phyloP scores from a whole-genome alignment of 2,329 filamentous ascomycete genomes.

The Colletotrichum abscissum region DNA sequence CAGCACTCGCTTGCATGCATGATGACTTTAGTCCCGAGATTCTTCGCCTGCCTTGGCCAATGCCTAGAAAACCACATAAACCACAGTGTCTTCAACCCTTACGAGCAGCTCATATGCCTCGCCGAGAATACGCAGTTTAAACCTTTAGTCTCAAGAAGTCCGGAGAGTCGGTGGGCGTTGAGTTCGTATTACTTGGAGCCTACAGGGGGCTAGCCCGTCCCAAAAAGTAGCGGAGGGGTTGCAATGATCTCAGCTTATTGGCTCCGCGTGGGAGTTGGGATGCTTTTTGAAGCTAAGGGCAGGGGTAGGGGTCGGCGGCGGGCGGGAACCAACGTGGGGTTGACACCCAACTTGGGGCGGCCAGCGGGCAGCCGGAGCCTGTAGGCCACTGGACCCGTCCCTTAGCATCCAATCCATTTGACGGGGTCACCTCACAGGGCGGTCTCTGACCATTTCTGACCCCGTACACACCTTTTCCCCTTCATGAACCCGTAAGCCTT shows the following conservation, averaged over 20 bases:
- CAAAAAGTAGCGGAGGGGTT: slow-evolving; percentile 10
- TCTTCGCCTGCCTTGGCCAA: neutral
- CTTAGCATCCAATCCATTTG: neutral
- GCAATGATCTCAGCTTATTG: slow-evolving; percentile 23
- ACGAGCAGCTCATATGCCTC: neutral
- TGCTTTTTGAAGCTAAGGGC: slow-evolving; percentile 17
- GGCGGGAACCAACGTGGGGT: slow-evolving; percentile 28
- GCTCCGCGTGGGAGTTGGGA: slow-evolving; percentile 12
- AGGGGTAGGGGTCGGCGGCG: slow-evolving; percentile 15
- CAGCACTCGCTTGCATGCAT: neutral
- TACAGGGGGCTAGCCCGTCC: slow-evolving; percentile 25
- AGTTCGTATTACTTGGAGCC: slow-evolving; percentile 18
- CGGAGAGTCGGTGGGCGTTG: neutral
- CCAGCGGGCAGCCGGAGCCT: slow-evolving; percentile 9
- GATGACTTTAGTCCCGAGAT: neutral
- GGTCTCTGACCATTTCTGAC: slow-evolving; percentile 13
- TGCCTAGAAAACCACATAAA: neutral
- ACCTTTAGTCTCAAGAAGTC: slow-evolving; percentile 5
- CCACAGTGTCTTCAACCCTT: too few species aligned
- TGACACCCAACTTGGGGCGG: neutral
- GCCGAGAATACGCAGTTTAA: neutral
- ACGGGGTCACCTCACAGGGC: slow-evolving; percentile 6
- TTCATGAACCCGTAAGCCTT: neutral
- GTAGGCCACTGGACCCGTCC: too few species aligned
- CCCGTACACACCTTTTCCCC: neutral